Base-by-base conservation (phyloP, 2,329 filamentous ascomycete genomes). In the Penicillium rolfsii region DNA sequence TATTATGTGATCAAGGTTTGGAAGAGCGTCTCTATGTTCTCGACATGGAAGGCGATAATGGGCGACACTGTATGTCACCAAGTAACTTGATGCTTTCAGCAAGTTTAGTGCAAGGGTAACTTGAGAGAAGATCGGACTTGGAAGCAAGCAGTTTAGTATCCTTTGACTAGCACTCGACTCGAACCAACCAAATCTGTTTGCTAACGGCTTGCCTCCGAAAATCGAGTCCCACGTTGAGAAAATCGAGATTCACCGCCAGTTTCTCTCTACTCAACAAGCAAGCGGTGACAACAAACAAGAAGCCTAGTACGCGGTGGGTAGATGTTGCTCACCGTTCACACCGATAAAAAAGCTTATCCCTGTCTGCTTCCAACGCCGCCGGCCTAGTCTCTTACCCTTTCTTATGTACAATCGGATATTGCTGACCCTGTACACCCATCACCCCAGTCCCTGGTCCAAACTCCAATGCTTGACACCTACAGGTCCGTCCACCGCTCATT, bases 361-460 rank as follows among this genome's bases (percentile, higher is more conserved):
- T 35, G 46, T 35, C 46, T 5, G 2, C 26, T 49, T 35, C 16
- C 28, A 22, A 35, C 28, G 4, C 8, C 19, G 16, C n/a, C 28
- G 16, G 11, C 30, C n/a, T 19, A 30, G 26, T 49, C 46, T 33
- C n/a, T 49, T 33, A 49, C 46, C 28, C 6, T 19, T 11, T 16
- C 33, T 49, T 16, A 49, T 49, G 48, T 33, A 30, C 48, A 35
- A 16, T 50, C 48, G 30, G 48, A 50, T 24, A 50, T 50, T 33
- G 48, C 48, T 50, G n/a, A 50, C 48, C 28, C 48, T 50, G 48
- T 50, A 22, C 48, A 30, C 48, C 30, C 48, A 19, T 50, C 30
- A 35, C 30, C 28, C 48, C 16, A 30, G 8, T 50, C n/a, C 30
- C 48, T 30, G 35, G 28, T 35, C 28, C 48, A 19, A 35, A 35